phyloP scores from a whole-genome alignment of 768 basidiomycete species.

The Phanerochaete sordida region DNA sequence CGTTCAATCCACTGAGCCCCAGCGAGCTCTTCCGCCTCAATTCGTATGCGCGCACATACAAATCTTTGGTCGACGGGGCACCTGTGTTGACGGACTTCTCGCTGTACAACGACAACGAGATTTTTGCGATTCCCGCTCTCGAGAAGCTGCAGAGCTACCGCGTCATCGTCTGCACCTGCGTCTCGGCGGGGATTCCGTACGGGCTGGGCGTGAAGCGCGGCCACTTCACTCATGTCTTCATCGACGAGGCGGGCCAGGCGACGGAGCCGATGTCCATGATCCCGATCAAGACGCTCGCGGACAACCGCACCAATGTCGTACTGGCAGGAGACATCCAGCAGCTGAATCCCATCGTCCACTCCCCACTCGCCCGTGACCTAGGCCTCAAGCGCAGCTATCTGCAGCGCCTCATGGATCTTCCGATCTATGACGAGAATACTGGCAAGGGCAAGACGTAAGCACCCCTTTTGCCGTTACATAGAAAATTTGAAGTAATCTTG shows the following conservation, averaged over 20 bases:
- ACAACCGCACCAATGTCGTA: slow-evolving; percentile 31
- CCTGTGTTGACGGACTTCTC: slow-evolving; percentile 29
- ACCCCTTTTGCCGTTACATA: too few relatives aligned
- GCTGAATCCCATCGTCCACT: slow-evolving; percentile 35
- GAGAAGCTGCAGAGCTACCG: slow-evolving; percentile 39
- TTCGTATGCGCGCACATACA: slow-evolving; percentile 24
- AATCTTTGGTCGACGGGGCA: not conserved
- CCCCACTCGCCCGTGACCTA: slow-evolving; percentile 20
- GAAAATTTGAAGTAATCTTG: too few relatives aligned
- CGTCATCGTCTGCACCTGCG: slow-evolving; percentile 56
- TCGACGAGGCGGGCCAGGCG: slow-evolving; percentile 66
- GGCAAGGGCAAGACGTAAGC: slow-evolving; percentile 31
- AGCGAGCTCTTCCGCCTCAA: slow-evolving; percentile 51
- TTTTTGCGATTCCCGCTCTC: slow-evolving; percentile 43
- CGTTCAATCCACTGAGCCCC: slow-evolving; percentile 9
- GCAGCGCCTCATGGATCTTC: slow-evolving; percentile 30
- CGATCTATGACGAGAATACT: slow-evolving; percentile 23
- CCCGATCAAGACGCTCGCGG: slow-evolving; percentile 29
- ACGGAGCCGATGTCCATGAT: slow-evolving; percentile 59
- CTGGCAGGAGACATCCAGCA: slow-evolving; percentile 36
- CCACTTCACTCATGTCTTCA: slow-evolving; percentile 57
- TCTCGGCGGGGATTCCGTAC: slow-evolving; percentile 47
- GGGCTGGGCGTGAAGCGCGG: slow-evolving; percentile 47
- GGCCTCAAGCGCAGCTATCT: slow-evolving; percentile 33
- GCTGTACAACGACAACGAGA: slow-evolving; percentile 20